Conservation (phyloP, 208 protist species). For the Novymonas esmeraldas region DNA sequence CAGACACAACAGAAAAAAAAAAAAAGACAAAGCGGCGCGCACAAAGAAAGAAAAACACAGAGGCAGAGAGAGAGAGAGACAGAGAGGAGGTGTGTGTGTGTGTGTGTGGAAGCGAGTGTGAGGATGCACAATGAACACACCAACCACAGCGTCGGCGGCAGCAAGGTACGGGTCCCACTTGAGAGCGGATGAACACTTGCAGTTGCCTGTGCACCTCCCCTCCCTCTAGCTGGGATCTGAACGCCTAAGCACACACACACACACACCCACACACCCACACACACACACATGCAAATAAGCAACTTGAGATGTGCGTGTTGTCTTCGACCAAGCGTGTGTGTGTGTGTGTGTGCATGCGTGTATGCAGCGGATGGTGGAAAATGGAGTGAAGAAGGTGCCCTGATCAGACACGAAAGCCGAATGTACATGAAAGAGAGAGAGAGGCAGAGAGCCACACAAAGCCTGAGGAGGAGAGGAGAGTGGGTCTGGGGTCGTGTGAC, state of each 20-base stretch:
- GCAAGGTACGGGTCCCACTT: neutral
- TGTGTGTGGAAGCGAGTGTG: too few species aligned
- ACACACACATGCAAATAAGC: neutral
- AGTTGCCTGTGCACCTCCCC: too few species aligned
- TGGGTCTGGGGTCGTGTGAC: too few species aligned
- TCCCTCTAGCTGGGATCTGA: too few species aligned
- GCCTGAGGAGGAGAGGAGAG: too few species aligned
- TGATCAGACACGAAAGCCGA: too few species aligned
- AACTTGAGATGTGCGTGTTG: neutral
- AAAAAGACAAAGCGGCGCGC: neutral
- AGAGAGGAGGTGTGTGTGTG: conserved; percentile 4
- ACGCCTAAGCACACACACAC: neutral
- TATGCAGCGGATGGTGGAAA: too few species aligned
- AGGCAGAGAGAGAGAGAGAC: conserved; percentile 3
- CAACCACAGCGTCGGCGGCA: neutral
- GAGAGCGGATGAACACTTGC: too few species aligned
- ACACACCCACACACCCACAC: neutral
- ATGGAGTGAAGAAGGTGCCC: too few species aligned
- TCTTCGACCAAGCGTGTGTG: neutral
- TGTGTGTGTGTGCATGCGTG: neutral
- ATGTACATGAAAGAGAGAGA: too few species aligned
- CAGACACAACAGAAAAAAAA: too few species aligned
- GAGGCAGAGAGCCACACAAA: too few species aligned
- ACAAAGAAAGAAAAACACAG: neutral
- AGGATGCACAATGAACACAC: conserved; percentile 6